These are phyloP conservation scores for Neurospora sp. DNA, from an alignment of 495 filamentous ascomycete species.

Conservation along the genomic window DNA sequence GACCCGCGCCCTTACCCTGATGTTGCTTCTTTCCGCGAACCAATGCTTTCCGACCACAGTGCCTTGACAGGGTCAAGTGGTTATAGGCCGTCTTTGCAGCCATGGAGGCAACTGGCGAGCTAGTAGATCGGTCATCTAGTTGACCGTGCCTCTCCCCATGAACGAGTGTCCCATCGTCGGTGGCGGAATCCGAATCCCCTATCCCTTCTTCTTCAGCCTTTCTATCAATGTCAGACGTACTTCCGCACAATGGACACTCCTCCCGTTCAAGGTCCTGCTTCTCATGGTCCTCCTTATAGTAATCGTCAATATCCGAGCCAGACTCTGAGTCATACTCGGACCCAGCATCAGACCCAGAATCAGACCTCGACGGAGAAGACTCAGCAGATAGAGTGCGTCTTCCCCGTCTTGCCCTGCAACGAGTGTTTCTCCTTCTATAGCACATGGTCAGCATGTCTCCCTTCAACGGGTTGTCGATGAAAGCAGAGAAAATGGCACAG, in stretches of 20 bases:
- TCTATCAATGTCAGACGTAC: not conserved
- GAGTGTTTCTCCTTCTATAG: constrained; percentile 64
- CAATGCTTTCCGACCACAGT: not conserved
- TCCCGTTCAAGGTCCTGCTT: not conserved
- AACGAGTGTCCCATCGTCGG: not conserved
- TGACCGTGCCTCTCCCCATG: not conserved
- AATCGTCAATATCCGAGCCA: not conserved
- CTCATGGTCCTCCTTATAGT: not conserved
- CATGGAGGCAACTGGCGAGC: not conserved
- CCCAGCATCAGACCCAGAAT: not conserved
- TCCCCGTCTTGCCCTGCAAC: constrained; percentile 77
- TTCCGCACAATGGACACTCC: not conserved
- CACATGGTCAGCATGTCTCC: constrained; percentile 10
- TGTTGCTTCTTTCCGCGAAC: not conserved
- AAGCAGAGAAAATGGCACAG: constrained; percentile 1
- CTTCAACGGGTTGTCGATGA: not conserved
- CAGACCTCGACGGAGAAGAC: not conserved
- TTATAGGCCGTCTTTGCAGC: not conserved
- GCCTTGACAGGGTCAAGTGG: not conserved
- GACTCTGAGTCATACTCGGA: not conserved
- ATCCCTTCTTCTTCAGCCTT: not conserved
- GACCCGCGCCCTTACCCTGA: not conserved
- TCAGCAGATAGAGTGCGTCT: constrained; percentile 76
- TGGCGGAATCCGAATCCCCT: not conserved
- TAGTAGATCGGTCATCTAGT: not conserved